Percentiles rank a stretch among this genome's conserved stretches.
phyloP scores from a whole-genome alignment of 2,329 filamentous ascomycete species.

The Ascochyta clinopodiicola region DNA sequence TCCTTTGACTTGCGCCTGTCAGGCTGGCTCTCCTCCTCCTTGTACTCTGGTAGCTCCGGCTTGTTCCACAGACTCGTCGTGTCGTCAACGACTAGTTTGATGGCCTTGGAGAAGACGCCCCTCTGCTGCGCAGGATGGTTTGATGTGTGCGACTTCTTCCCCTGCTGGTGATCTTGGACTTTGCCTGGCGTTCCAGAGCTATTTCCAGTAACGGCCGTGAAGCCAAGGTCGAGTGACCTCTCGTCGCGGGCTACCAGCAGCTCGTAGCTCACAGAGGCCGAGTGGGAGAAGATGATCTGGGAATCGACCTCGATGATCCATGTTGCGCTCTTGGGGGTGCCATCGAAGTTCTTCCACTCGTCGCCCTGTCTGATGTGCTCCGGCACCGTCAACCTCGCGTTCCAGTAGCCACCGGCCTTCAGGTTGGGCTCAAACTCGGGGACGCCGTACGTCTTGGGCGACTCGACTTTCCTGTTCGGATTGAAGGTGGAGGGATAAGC shows the following conservation, averaged over 20 bases:
- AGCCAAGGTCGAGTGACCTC: conserved; percentile 75
- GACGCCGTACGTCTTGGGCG: conserved; percentile 72
- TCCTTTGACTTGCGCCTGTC: conserved; percentile 34
- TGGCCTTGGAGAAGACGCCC: conserved; percentile 83
- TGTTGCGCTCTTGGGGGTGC: conserved; percentile 64
- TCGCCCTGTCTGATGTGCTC: conserved; percentile 68
- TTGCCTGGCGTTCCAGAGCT: conserved; percentile 64
- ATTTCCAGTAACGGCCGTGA: conserved; percentile 61
- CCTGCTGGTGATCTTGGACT: conserved; percentile 75
- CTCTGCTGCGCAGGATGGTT: conserved; percentile 69
- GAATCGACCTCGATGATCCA: conserved; percentile 94
- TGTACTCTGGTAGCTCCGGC: conserved; percentile 76
- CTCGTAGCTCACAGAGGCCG: conserved; percentile 87
- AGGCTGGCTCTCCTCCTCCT: conserved; percentile 42
- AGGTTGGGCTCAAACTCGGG: conserved; percentile 96
- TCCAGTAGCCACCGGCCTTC: conserved; percentile 90
- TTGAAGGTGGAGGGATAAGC: conserved; percentile 85
- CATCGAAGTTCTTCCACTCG: conserved; percentile 25
- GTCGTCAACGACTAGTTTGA: conserved; percentile 82
- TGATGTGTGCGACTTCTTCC: conserved; percentile 58
- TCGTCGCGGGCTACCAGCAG: conserved; percentile 84
- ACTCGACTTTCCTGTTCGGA: conserved; percentile 78
- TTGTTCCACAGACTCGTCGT: conserved; percentile 91
- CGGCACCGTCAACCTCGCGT: conserved; percentile 79
- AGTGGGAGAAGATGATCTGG: conserved; percentile 91